A percentile compares a stretch with the other conserved stretches of the same genome.
Conservation (phyloP, 805 yeast genomes). For the Ogataea siamensis region DNA sequence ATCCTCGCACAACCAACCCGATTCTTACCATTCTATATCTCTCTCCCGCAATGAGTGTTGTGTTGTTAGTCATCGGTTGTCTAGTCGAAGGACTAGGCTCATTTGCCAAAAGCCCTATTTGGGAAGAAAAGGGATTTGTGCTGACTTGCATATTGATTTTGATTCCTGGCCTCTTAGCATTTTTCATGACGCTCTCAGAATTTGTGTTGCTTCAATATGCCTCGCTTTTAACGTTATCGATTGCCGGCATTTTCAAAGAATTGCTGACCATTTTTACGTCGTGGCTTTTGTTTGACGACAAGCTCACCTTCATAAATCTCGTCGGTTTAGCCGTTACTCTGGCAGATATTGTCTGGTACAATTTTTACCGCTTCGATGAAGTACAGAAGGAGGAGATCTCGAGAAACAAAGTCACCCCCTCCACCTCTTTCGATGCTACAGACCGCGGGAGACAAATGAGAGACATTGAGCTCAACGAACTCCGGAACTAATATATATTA, state of each 20-base stretch:
- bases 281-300: constrained; percentile 74
- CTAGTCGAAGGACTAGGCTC: constrained; percentile 63
- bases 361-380: constrained; percentile 54
- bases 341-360: constrained; percentile 79
- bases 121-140: constrained; percentile 59
- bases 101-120: constrained; percentile 55
- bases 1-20: constrained; percentile 65
- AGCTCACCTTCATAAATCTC: constrained; percentile 61
- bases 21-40: constrained; percentile 79
- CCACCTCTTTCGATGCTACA: constrained; percentile 8
- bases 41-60: constrained; percentile 77
- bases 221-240: constrained; percentile 78
- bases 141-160: constrained; percentile 57
- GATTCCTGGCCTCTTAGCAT: constrained; percentile 85
- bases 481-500: constrained; percentile 7
- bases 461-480: constrained; percentile 20
- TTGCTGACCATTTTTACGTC: constrained; percentile 72
- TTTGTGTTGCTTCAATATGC: constrained; percentile 79
- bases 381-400: constrained; percentile 11
- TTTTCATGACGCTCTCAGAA: constrained; percentile 86
- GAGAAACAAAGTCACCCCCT: constrained; percentile 14
- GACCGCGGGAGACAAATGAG: constrained; percentile 1
- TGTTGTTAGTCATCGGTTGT: constrained; percentile 61
- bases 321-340: constrained; percentile 75
- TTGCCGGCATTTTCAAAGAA: constrained; percentile 94